Conservation (phyloP, 768 basidiomycete species). For the Nidularia pulvinata region DNA sequence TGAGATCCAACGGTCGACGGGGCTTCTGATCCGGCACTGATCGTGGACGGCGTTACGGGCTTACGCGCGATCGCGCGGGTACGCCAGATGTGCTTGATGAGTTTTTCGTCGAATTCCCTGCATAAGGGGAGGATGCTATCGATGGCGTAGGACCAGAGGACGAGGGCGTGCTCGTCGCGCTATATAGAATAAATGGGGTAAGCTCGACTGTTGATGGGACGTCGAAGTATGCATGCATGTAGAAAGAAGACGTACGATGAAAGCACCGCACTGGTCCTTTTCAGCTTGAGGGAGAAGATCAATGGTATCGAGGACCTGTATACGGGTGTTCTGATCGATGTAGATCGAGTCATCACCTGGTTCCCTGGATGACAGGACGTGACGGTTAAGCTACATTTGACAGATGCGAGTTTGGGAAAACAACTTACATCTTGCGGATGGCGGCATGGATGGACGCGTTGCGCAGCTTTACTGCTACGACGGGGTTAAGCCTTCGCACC, state of each 20-base stretch:
- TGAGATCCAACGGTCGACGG: conserved; percentile 8
- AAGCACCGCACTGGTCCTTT: conserved; percentile 89
- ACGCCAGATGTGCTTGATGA: conserved; percentile 84
- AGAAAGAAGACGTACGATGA: conserved; percentile 45
- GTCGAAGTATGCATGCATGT: background rate
- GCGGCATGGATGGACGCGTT: conserved; percentile 80
- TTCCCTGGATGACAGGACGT: conserved; percentile 29
- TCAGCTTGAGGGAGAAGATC: conserved; percentile 70
- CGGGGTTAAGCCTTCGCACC: conserved; percentile 75
- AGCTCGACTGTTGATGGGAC: background rate
- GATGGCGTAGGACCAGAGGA: conserved; percentile 81
- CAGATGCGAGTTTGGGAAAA: background rate
- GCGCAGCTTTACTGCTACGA: conserved; percentile 79
- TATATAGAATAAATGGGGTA: conserved; percentile 6
- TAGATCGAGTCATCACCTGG: conserved; percentile 55
- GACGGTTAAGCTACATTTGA: conserved; percentile 1
- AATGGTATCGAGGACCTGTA: conserved; percentile 79
- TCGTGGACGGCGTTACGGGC: conserved; percentile 5
- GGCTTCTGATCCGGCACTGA: background rate
- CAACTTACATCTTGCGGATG: conserved; percentile 60
- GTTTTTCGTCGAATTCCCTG: conserved; percentile 73
- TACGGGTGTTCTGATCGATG: conserved; percentile 81
- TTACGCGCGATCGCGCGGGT: conserved; percentile 29
- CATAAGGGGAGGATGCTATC: conserved; percentile 66
- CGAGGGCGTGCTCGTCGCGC: conserved; percentile 76